A percentile compares a stretch with the other conserved stretches of the same genome.
Evolutionary conservation across 208 protist genomes (phyloP).

Genomic region (Vickermania ingenoplastis): DNA sequence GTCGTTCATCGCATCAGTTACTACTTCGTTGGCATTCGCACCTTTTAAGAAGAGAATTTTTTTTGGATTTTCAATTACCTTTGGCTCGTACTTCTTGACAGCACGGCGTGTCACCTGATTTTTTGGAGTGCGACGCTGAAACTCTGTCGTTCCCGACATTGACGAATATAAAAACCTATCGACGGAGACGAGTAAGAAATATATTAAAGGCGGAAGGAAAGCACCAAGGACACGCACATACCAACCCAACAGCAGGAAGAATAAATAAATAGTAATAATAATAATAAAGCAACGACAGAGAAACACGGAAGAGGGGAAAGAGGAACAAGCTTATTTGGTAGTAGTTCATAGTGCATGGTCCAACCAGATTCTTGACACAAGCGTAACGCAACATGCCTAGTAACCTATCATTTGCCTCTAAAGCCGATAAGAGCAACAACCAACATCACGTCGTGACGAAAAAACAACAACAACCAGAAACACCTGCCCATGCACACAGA

Average conservation of each 20-base stretch:
- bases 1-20: slow-evolving; percentile 63
- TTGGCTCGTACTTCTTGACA: slow-evolving; percentile 77
- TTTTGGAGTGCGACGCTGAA: slow-evolving; percentile 65
- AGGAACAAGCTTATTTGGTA: too few relatives aligned
- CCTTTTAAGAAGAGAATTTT: slow-evolving; percentile 67
- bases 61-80: slow-evolving; percentile 83
- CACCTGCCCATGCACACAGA: too few relatives aligned
- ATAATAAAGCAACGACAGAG: slow-evolving; percentile 1
- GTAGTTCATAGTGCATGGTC: too few relatives aligned
- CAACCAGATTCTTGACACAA: too few relatives aligned
- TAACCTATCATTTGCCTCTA: too few relatives aligned
- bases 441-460: too few relatives aligned
- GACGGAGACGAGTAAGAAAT: neutral
- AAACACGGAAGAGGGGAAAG: neutral
- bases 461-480: neutral
- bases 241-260: neutral
- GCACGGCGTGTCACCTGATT: slow-evolving; percentile 50
- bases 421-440: too few relatives aligned
- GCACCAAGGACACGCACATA: slow-evolving; percentile 2
- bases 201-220: slow-evolving; percentile 1
- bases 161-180: neutral
- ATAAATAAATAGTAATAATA: slow-evolving; percentile 1
- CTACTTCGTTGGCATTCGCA: slow-evolving; percentile 44
- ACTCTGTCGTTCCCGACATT: slow-evolving; percentile 28
- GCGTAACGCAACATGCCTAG: too few relatives aligned